Percentiles rank a stretch among this genome's conserved stretches.
phyloP scores from a whole-genome alignment of 2,329 filamentous ascomycete species.

The Lecanicillium sp. region DNA sequence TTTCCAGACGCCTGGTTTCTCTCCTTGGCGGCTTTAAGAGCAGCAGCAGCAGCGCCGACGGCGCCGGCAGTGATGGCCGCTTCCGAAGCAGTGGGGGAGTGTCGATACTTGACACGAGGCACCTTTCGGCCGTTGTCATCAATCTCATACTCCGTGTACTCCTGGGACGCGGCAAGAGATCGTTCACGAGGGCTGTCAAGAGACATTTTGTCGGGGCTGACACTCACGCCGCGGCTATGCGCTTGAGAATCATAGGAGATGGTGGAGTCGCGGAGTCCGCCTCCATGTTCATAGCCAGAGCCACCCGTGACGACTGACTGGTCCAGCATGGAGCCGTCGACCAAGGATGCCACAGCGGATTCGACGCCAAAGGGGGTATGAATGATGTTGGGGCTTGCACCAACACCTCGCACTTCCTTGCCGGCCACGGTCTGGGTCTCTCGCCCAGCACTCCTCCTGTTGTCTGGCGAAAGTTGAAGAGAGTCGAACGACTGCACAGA shows the following conservation, averaged over 20 bases:
- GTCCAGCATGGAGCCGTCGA: constrained; percentile 64
- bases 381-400: constrained; percentile 69
- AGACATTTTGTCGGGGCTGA: constrained; percentile 36
- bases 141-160: constrained; percentile 49
- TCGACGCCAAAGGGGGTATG: constrained; percentile 68
- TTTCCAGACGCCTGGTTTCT: constrained; percentile 31
- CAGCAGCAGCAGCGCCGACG: constrained; percentile 44
- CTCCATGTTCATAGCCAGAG: constrained; percentile 41
- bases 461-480: constrained; percentile 6
- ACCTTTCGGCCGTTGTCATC: constrained; percentile 52
- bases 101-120: constrained; percentile 32
- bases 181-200: constrained; percentile 27
- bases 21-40: constrained; percentile 41
- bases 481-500: constrained; percentile 27
- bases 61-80: constrained; percentile 50
- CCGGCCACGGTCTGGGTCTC: constrained; percentile 53
- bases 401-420: constrained; percentile 63
- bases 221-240: constrained; percentile 26
- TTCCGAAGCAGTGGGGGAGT: constrained; percentile 50
- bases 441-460: neutral
- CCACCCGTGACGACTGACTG: constrained; percentile 61
- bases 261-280: constrained; percentile 27
- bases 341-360: constrained; percentile 81
- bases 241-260: constrained; percentile 22
- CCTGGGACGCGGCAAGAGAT: constrained; percentile 32